phyloP scores from a whole-genome alignment of 345 rosid genomes.

The Hevea brasiliensis region DNA sequence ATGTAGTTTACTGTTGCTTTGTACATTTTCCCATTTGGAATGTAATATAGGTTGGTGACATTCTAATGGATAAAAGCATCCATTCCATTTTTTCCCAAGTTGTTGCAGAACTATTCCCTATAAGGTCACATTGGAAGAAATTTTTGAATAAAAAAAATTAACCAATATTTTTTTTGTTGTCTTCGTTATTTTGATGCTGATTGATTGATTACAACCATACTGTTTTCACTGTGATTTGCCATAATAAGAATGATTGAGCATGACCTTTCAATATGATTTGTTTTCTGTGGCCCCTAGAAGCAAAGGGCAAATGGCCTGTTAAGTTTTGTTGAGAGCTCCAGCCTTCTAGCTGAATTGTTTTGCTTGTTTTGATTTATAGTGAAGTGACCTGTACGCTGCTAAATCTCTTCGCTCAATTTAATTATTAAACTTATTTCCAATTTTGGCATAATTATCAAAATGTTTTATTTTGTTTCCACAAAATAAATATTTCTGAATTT shows the following conservation, averaged over 20 bases:
- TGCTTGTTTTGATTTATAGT: too few species aligned
- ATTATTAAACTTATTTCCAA: too few species aligned
- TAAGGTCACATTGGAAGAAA: background rate
- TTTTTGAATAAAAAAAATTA: background rate
- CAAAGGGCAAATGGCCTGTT: background rate
- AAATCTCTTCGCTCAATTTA: too few species aligned
- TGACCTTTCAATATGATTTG: background rate
- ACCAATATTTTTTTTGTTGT: background rate
- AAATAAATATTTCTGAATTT: too few species aligned
- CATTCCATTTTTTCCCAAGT: background rate
- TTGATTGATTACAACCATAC: background rate
- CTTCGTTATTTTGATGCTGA: background rate
- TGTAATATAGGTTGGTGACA: slow-evolving; percentile 4
- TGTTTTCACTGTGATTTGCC: background rate
- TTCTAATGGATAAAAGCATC: background rate
- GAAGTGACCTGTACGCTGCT: too few species aligned
- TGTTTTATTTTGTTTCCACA: too few species aligned
- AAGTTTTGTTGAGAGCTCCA: too few species aligned
- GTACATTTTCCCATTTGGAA: slow-evolving; percentile 5
- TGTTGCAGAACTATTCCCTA: background rate
- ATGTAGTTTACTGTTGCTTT: slow-evolving; percentile 27
- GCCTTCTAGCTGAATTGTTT: background rate
- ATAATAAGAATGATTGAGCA: background rate
- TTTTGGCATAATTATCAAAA: too few species aligned
- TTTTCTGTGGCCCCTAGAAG: background rate